These are phyloP conservation scores for Candida michaelii DNA, from an alignment of 805 yeast species.

Conservation along the genomic window DNA sequence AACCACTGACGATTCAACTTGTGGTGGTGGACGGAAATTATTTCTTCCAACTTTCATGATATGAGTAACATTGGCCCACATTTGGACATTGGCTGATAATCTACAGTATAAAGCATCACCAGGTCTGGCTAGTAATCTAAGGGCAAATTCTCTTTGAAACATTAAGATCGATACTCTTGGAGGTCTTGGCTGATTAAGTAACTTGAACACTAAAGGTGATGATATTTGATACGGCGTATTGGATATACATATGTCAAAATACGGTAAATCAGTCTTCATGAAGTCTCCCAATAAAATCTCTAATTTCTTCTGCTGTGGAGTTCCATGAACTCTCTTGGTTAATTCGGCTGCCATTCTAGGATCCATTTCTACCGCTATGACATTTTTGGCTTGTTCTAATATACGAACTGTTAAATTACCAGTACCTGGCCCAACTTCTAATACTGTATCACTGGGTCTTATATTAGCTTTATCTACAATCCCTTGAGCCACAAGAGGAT, in stretches of 20 bases:
- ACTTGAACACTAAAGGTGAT: constrained; percentile 91
- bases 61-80: constrained; percentile 99
- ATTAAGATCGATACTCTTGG: constrained; percentile 93
- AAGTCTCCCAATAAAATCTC: constrained; percentile 94
- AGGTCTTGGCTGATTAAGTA: constrained; percentile 87
- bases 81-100: constrained; percentile 93
- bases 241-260: constrained; percentile 93
- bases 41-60: constrained; percentile 98
- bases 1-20: constrained; percentile 95
- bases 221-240: constrained; percentile 98
- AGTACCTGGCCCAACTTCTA: constrained; percentile 99
- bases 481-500: constrained; percentile 96
- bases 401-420: constrained; percentile 95
- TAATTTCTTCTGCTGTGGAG: constrained; percentile 87
- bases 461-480: constrained; percentile 95
- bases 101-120: constrained; percentile 95
- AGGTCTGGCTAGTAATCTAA: constrained; percentile 90
- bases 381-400: constrained; percentile 87
- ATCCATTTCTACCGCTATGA: constrained; percentile 97
- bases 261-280: constrained; percentile 92
- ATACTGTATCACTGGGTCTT: constrained; percentile 86
- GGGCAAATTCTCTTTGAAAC: constrained; percentile 97
- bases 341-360: constrained; percentile 99
- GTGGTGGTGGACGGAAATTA: constrained; percentile 97
- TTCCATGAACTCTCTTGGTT: constrained; percentile 95